Evolutionary conservation across 2,329 filamentous ascomycete species (phyloP).

Genomic region (Cryphonectria carpinicola): DNA sequence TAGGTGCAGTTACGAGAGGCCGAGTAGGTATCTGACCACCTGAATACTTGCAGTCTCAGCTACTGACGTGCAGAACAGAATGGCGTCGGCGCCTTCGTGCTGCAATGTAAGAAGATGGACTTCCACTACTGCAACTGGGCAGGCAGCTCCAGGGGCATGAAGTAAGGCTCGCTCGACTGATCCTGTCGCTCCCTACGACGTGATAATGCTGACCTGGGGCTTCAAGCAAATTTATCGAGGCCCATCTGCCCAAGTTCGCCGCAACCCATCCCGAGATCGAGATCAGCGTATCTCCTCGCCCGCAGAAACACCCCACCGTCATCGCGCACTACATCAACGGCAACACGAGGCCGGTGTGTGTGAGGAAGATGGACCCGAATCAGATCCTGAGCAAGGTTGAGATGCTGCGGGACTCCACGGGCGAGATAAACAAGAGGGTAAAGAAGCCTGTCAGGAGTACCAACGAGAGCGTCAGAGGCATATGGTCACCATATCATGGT

Average conservation of each 20-base stretch:
- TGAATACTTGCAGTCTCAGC: too few relatives aligned
- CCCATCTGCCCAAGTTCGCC: slow-evolving; percentile 77
- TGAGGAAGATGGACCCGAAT: slow-evolving; percentile 79
- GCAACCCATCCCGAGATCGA: slow-evolving; percentile 84
- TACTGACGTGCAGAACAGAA: slow-evolving; percentile 62
- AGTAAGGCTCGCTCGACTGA: slow-evolving; percentile 57
- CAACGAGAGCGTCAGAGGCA: slow-evolving; percentile 68
- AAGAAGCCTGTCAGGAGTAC: slow-evolving; percentile 68
- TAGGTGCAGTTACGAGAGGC: slow-evolving; percentile 56
- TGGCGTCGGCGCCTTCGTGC: slow-evolving; percentile 93
- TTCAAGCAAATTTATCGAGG: slow-evolving; percentile 78
- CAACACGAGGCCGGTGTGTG: slow-evolving; percentile 80
- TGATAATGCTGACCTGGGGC: slow-evolving; percentile 17
- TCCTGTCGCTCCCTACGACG: slow-evolving; percentile 8
- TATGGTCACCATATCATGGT: slow-evolving; percentile 74
- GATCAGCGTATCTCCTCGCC: slow-evolving; percentile 87
- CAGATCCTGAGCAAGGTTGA: slow-evolving; percentile 82
- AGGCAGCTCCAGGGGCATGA: slow-evolving; percentile 93
- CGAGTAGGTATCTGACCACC: slow-evolving; percentile 47
- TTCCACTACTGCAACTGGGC: slow-evolving; percentile 98
- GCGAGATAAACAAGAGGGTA: slow-evolving; percentile 69
- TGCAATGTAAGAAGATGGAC: slow-evolving; percentile 94
- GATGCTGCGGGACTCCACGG: slow-evolving; percentile 72
- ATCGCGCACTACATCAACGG: slow-evolving; percentile 94
- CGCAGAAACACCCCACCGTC: slow-evolving; percentile 86